Percentiles rank a stretch among this genome's conserved stretches.
These are phyloP conservation scores for Fusarium sulawesiense DNA, from an alignment of 2,329 filamentous ascomycete genomes.

Conservation along the genomic window DNA sequence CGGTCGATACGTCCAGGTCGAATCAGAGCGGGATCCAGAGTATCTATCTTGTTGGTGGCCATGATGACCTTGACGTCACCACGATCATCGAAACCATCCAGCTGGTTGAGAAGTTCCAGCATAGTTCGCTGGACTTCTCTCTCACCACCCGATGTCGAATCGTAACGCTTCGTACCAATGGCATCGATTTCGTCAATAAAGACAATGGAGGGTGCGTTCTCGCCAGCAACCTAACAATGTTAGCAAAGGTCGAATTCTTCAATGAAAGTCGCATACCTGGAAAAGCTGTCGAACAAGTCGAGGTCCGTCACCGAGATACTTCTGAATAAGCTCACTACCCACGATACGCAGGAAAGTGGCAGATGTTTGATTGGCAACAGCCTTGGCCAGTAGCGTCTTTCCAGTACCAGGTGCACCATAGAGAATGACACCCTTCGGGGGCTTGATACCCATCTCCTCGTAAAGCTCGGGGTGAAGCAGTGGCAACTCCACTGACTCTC, in stretches of 20 bases:
- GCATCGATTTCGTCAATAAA: conserved; percentile 99
- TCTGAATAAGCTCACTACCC: conserved; percentile 96
- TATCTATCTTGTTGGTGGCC: conserved; percentile 99
- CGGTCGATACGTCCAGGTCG: conserved; percentile 97
- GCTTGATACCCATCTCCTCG: conserved; percentile 99
- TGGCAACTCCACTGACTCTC: conserved; percentile 95
- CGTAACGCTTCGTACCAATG: conserved; percentile 98
- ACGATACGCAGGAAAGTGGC: conserved; percentile 98
- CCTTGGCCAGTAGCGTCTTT: conserved; percentile 95
- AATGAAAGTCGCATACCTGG: conserved; percentile 65
- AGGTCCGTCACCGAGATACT: conserved; percentile 96
- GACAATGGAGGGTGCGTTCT: conserved; percentile 96
- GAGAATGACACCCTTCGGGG: conserved; percentile 98
- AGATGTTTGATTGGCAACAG: conserved; percentile 98
- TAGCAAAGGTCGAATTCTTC: neutral
- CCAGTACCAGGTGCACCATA: conserved; percentile 97
- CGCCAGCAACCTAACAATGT: conserved; percentile 78
- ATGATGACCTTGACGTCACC: conserved; percentile 99
- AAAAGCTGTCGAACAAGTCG: conserved; percentile 95
- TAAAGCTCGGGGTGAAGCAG: conserved; percentile 96
- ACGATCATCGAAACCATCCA: conserved; percentile 92
- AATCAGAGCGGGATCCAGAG: conserved; percentile 93
- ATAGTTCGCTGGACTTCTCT: conserved; percentile 85
- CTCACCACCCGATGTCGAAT: conserved; percentile 95
- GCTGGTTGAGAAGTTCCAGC: conserved; percentile 9